Evolutionary conservation across 164 flowering plant species (phyloP).

Genomic region (Magnolia kwangsiensis): DNA sequence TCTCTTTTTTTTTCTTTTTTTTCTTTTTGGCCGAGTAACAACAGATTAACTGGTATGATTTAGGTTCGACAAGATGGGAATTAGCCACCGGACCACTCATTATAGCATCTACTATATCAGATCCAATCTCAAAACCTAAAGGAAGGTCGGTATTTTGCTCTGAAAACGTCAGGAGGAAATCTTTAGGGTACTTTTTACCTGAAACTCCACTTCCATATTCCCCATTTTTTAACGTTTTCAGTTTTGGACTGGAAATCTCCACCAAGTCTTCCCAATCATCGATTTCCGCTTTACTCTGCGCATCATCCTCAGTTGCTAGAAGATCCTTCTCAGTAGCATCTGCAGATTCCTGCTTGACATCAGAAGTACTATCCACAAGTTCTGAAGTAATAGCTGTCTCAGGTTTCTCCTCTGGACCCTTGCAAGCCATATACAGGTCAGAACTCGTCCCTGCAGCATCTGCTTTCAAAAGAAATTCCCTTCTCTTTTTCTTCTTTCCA

Average conservation of each 20-base stretch:
- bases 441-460: too few species aligned
- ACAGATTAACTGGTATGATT: too few species aligned
- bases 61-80: constrained; percentile 44
- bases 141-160: constrained; percentile 61
- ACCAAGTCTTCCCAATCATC: constrained; percentile 97
- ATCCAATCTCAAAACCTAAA: constrained; percentile 39
- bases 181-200: constrained; percentile 68
- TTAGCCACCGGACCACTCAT: constrained; percentile 28
- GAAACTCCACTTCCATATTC: constrained; percentile 31
- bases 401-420: too few species aligned
- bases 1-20: too few species aligned
- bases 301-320: constrained; percentile 22
- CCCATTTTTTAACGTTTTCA: constrained; percentile 37
- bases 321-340: too few species aligned
- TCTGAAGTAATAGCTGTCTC: too few species aligned
- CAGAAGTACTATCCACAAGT: too few species aligned
- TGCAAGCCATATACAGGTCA: too few species aligned
- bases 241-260: constrained; percentile 42
- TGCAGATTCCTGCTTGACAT: too few species aligned
- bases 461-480: too few species aligned
- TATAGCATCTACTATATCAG: constrained; percentile 49
- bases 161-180: constrained; percentile 72
- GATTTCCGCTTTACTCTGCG: constrained; percentile 49
- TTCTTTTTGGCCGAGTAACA: too few species aligned
- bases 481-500: too few species aligned